Evolutionary conservation across 495 filamentous ascomycete genomes (phyloP).

Genomic region (Lasiosphaeria miniovina): DNA sequence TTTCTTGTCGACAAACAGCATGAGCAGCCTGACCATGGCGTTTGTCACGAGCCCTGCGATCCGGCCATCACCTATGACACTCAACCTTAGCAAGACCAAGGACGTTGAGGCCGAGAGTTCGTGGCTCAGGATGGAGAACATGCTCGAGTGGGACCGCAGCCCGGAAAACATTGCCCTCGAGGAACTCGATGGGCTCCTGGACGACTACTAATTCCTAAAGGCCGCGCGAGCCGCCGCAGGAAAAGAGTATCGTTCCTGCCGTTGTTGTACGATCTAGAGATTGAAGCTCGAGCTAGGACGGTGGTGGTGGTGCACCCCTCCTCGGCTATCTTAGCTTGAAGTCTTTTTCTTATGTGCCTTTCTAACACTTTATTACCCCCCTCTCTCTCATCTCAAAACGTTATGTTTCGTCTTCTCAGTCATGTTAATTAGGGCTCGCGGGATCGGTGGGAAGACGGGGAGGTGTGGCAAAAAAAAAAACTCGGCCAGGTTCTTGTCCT

Average conservation of each 20-base stretch:
- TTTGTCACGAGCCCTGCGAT: slow-evolving; percentile 45
- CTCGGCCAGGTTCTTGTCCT: not conserved
- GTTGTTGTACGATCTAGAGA: slow-evolving; percentile 23
- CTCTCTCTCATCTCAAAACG: too few relatives aligned
- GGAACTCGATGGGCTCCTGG: slow-evolving; percentile 87
- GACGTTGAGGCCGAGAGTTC: slow-evolving; percentile 44
- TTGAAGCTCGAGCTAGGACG: not conserved
- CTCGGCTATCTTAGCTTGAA: too few relatives aligned
- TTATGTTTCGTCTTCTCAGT: too few relatives aligned
- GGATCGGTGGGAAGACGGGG: too few relatives aligned
- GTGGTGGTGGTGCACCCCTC: too few relatives aligned
- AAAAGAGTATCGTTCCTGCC: not conserved
- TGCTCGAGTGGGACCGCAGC: slow-evolving; percentile 66
- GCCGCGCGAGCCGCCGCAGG: not conserved
- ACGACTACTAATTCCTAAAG: slow-evolving; percentile 52
- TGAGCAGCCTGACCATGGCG: slow-evolving; percentile 29
- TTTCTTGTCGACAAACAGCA: slow-evolving; percentile 22
- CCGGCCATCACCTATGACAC: slow-evolving; percentile 39
- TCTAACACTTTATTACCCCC: too few relatives aligned
- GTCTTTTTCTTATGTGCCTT: too few relatives aligned
- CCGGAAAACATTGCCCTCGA: slow-evolving; percentile 88
- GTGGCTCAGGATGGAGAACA: slow-evolving; percentile 50
- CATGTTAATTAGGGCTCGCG: too few relatives aligned
- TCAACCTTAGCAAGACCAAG: slow-evolving; percentile 48
- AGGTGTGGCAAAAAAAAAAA: too few relatives aligned